These are phyloP conservation scores for Blastosporella zonata DNA, from an alignment of 1,284 basidiomycete species.

Conservation along the genomic window DNA sequence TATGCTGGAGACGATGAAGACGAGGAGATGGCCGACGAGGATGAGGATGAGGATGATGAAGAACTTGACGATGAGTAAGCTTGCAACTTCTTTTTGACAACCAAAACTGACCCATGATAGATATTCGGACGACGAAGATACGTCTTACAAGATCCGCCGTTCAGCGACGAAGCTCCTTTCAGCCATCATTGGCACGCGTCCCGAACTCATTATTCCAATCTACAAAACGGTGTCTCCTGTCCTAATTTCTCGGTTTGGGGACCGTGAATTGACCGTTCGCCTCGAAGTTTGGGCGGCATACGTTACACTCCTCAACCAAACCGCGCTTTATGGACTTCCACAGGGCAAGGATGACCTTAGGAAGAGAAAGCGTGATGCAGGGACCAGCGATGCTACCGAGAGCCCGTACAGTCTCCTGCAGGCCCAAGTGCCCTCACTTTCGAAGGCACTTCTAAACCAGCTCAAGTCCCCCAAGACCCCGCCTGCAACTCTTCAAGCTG, in stretches of 20 bases:
- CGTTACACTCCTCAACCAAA: slow-evolving; percentile 77
- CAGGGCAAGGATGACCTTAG: slow-evolving; percentile 51
- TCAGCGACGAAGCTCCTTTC: slow-evolving; percentile 89
- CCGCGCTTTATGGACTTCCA: slow-evolving; percentile 63
- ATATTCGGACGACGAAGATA: slow-evolving; percentile 97
- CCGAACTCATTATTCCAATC: slow-evolving; percentile 77
- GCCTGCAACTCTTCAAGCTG: slow-evolving; percentile 80
- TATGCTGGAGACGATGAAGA: slow-evolving; percentile 87
- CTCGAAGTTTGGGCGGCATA: slow-evolving; percentile 92
- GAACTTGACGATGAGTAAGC: slow-evolving; percentile 63
- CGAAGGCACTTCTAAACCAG: slow-evolving; percentile 83
- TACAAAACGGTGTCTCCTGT: slow-evolving; percentile 86
- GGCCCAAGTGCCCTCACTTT: slow-evolving; percentile 71
- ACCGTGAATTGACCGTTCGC: slow-evolving; percentile 96
- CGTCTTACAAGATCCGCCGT: slow-evolving; percentile 97
- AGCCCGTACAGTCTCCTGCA: slow-evolving; percentile 72
- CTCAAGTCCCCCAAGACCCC: slow-evolving; percentile 78
- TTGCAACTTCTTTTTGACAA: slow-evolving; percentile 5
- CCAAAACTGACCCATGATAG: slow-evolving; percentile 34
- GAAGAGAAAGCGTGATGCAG: slow-evolving; percentile 80
- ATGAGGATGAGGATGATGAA: slow-evolving; percentile 72
- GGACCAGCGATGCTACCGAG: slow-evolving; percentile 75
- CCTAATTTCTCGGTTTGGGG: slow-evolving; percentile 87
- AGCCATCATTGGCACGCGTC: slow-evolving; percentile 83
- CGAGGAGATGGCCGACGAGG: slow-evolving; percentile 77